Evolutionary conservation across 2,329 filamentous ascomycete species (phyloP).

Genomic region (Thielaviopsis populi): DNA sequence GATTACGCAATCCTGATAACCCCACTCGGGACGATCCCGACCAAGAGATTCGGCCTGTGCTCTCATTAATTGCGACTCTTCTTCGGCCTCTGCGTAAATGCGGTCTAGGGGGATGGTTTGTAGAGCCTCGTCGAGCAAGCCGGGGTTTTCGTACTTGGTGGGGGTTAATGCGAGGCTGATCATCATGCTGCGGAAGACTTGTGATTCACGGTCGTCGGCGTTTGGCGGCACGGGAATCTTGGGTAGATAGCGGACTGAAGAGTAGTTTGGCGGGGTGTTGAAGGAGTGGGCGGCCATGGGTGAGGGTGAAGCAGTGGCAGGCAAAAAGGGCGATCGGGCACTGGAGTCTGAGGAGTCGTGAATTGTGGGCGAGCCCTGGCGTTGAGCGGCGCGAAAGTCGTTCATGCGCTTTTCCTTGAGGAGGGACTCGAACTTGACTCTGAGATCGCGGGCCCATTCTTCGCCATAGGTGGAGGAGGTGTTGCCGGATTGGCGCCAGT

Average conservation of each 20-base stretch:
- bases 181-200: constrained; percentile 68
- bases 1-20: constrained; percentile 94
- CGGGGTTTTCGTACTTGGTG: constrained; percentile 90
- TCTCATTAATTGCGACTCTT: constrained; percentile 75
- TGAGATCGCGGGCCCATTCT: constrained; percentile 63
- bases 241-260: constrained; percentile 35
- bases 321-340: constrained; percentile 26
- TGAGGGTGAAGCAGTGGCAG: constrained; percentile 32
- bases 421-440: constrained; percentile 71
- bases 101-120: constrained; percentile 74
- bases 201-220: constrained; percentile 45
- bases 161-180: constrained; percentile 77
- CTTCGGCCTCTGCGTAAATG: constrained; percentile 86
- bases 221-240: constrained; percentile 58
- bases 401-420: constrained; percentile 78
- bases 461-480: constrained; percentile 43
- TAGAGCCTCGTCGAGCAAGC: constrained; percentile 80
- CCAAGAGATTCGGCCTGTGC: constrained; percentile 81
- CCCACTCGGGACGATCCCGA: constrained; percentile 75
- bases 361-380: constrained; percentile 42
- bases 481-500: constrained; percentile 13
- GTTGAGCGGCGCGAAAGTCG: constrained; percentile 42
- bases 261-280: constrained; percentile 32
- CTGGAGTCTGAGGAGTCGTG: constrained; percentile 20
- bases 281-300: constrained; percentile 27